Evolutionary conservation across 345 rosid genomes (phyloP), one percentile per base, ranked within the genome.

Genomic region (Rubroshorea leprosula): DNA sequence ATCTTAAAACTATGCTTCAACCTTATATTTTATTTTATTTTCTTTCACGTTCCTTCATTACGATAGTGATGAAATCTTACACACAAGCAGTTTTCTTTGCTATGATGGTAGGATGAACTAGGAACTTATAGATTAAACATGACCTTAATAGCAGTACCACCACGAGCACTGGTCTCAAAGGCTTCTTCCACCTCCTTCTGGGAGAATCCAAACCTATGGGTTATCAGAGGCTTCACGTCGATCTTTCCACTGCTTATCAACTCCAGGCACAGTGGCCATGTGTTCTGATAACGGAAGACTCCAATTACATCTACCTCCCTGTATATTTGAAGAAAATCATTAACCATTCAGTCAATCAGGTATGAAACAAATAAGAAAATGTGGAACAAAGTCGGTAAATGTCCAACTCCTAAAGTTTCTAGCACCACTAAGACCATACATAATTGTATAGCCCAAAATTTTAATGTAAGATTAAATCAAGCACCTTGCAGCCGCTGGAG

Each of bases 401-500:
- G 20, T 24, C 44, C 15, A 4, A 3, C 12, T 16, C 12, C 31
- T 24, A 35, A 35, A n/a, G n/a, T n/a, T 8, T 35, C 41, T 35
- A 8, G 5, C 12, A 35, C 41, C 41, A 6, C 5, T 4, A 27
- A 35, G 41, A 35, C 3, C 12, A 35, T 35, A 1, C 1, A 35
- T 6, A 35, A 35, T 35, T 10, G 41, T 35, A n/a, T n/a, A n/a
- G n/a, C n/a, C n/a, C n/a, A n/a, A n/a, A n/a, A n/a, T n/a, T n/a
- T n/a, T n/a, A 29, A 29, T 4, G 35, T 29, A 29, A 4, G 35
- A 1, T 0, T 52, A 50, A 26, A 60, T 29, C 12, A 51, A 47
- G n/a, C 80, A 87, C 96, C 97, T 87, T 56, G 90, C 95, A 44
- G 99, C 99, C 49, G 96, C 89, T 23, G 92, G 81, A 58, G 95